phyloP scores from a whole-genome alignment of 805 yeast genomes.

The Starmerella bombi region DNA sequence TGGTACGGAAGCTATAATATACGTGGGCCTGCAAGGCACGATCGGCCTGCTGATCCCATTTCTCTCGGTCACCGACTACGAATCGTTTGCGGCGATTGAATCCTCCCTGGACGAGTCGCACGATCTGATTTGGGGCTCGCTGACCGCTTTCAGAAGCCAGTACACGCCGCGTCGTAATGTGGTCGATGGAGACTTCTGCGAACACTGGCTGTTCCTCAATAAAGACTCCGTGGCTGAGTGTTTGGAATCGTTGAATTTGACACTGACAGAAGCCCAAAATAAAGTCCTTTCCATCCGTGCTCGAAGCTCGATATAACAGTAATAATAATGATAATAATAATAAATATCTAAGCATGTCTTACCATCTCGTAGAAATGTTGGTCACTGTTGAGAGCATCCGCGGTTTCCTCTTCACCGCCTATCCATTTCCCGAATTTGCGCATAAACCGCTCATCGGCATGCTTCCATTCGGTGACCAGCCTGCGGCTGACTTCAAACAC shows the following conservation, averaged over 20 bases:
- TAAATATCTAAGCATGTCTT: conserved; percentile 6
- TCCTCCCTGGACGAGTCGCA: conserved; percentile 23
- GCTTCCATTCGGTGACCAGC: conserved; percentile 19
- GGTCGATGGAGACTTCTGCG: conserved; percentile 82
- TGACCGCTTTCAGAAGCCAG: conserved; percentile 49
- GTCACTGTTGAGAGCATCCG: conserved; percentile 14
- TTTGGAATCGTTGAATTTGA: conserved; percentile 26
- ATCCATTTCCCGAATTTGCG: conserved; percentile 25
- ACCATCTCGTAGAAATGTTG: conserved; percentile 23
- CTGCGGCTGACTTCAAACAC: conserved; percentile 18
- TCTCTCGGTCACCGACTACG: conserved; percentile 45
- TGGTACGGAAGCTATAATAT: conserved; percentile 54
- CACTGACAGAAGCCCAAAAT: conserved; percentile 22
- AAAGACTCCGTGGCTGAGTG: conserved; percentile 19
- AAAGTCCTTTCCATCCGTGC: background rate
- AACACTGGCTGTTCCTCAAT: conserved; percentile 33
- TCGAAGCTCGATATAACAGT: conserved; percentile 1
- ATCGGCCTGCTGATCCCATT: conserved; percentile 65
- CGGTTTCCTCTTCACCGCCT: conserved; percentile 18
- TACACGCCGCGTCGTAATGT: conserved; percentile 67
- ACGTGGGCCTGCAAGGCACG: conserved; percentile 70
- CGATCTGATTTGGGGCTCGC: conserved; percentile 13
- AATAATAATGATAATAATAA: background rate
- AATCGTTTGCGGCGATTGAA: conserved; percentile 46
- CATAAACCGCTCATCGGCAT: conserved; percentile 22